Percentiles rank a stretch among this genome's conserved stretches.
Conservation (phyloP, 1,284 basidiomycete species). For the Ustilago bromivora region DNA sequence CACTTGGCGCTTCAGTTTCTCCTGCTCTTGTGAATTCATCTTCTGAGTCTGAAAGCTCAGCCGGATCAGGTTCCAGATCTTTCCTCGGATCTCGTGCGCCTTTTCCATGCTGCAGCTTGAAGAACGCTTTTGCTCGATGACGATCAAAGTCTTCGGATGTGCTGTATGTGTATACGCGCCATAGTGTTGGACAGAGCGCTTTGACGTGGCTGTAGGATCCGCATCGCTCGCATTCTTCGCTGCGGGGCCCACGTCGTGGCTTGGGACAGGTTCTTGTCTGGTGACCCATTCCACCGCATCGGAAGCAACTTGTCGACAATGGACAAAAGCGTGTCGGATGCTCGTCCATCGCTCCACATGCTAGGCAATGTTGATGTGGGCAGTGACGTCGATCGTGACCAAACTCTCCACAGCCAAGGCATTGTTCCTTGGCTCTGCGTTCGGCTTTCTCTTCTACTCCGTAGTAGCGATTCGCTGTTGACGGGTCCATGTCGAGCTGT, state of each 20-base stretch:
- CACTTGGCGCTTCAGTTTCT: constrained; percentile 24
- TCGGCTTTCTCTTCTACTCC: constrained; percentile 55
- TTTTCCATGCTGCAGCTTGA: constrained; percentile 15
- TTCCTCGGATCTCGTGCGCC: constrained; percentile 21
- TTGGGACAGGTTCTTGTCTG: constrained; percentile 78
- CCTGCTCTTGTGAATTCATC: constrained; percentile 29
- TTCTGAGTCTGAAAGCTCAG: constrained; percentile 34
- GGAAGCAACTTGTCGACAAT: constrained; percentile 83
- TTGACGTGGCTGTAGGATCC: constrained; percentile 77
- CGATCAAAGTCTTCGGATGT: constrained; percentile 73
- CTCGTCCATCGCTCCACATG: constrained; percentile 86
- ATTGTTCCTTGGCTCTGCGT: constrained; percentile 48
- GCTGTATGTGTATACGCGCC: constrained; percentile 86
- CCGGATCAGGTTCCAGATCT: constrained; percentile 31
- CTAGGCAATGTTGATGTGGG: constrained; percentile 77
- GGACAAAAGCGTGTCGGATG: constrained; percentile 86
- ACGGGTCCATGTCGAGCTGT: constrained; percentile 52
- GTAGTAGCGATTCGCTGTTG: constrained; percentile 55
- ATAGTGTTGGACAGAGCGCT: constrained; percentile 86
- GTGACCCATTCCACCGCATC: constrained; percentile 88
- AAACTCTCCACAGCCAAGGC: constrained; percentile 55
- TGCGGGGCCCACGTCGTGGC: constrained; percentile 34
- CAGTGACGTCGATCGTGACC: constrained; percentile 58
- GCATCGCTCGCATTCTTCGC: constrained; percentile 79
- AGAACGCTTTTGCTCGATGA: constrained; percentile 34